A percentile compares a stretch with the other conserved stretches of the same genome.
Conservation (phyloP, 129 eudicot genomes). For the Kitagawia praeruptora region DNA sequence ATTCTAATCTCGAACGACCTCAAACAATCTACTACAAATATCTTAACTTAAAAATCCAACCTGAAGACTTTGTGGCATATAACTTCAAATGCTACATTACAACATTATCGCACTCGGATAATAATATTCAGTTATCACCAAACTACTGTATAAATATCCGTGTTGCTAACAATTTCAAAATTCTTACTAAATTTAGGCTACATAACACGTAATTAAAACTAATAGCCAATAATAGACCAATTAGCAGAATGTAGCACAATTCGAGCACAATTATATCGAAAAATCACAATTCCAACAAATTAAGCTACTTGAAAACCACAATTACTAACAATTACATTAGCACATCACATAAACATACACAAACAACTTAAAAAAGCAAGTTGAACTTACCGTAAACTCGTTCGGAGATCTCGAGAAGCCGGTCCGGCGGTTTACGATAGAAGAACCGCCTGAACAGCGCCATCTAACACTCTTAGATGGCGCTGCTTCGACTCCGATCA, state of each 20-base stretch:
- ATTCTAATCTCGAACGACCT: neutral
- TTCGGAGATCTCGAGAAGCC: conserved; percentile 97
- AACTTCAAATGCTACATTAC: neutral
- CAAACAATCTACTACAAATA: neutral
- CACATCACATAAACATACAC: neutral
- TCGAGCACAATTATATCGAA: neutral
- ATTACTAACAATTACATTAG: neutral
- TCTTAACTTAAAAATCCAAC: neutral
- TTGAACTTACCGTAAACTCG: conserved; percentile 74
- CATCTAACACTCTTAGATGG: conserved; percentile 51
- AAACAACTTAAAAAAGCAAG: neutral
- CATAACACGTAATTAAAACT: neutral
- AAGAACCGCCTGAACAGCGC: conserved; percentile 99
- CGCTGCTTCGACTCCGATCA: conserved; percentile 59
- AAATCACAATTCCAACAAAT: neutral
- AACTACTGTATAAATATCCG: neutral
- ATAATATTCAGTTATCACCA: neutral
- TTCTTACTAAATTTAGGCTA: neutral
- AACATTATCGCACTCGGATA: neutral
- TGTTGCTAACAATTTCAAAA: neutral
- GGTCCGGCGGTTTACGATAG: conserved; percentile 96
- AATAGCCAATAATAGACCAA: no score
- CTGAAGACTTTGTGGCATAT: neutral
- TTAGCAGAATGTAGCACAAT: neutral
- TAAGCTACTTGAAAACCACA: neutral